These are phyloP conservation scores for Solanum pimpinellifolium DNA, from an alignment of 257 asterid genomes.

Conservation along the genomic window DNA sequence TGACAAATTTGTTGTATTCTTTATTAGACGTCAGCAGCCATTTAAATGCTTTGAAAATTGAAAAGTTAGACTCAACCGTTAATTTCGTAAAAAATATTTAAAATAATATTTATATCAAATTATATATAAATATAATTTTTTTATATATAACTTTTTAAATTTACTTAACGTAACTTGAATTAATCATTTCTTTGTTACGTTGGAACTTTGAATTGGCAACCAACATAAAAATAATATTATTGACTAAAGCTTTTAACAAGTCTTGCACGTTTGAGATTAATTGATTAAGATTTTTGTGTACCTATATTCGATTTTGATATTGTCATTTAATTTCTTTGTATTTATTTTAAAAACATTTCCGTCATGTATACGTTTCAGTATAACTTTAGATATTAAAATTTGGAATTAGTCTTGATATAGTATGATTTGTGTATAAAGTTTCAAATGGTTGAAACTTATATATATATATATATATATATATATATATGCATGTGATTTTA, in stretches of 20 bases:
- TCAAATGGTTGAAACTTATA: background rate
- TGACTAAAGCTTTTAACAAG: no score
- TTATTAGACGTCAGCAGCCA: background rate
- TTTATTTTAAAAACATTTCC: no score
- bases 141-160: no score
- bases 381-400: background rate
- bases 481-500: background rate
- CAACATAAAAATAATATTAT: no score
- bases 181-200: background rate
- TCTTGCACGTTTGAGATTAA: no score
- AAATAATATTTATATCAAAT: no score
- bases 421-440: background rate
- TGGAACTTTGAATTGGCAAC: background rate
- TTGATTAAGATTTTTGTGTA: no score
- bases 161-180: no score
- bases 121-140: no score
- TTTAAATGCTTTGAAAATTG: background rate
- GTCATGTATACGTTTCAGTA: rapidly evolving
- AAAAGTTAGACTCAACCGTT: background rate
- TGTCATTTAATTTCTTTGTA: background rate
- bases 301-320: background rate
- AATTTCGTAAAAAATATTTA: background rate
- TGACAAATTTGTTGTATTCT: background rate
- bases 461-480: no score
- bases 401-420: background rate